phyloP scores from a whole-genome alignment of 1,284 basidiomycete genomes.

The Trichosporon sp. region DNA sequence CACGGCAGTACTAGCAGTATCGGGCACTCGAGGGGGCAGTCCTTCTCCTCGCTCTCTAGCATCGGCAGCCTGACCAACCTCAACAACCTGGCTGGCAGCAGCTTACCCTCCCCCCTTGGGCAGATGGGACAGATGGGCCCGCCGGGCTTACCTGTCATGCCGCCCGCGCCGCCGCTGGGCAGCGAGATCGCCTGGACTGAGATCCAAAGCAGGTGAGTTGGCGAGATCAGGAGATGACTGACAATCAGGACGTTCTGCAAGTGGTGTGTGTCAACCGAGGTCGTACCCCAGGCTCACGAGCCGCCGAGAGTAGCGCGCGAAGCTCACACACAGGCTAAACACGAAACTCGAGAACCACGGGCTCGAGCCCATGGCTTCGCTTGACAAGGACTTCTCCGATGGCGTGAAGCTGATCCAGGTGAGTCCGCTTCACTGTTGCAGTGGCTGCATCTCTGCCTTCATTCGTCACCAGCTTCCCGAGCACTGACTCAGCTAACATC shows the following conservation, averaged over 20 bases:
- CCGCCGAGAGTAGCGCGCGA: no score
- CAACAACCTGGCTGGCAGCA: not conserved
- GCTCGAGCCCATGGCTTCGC: constrained; percentile 85
- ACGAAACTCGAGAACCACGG: constrained; percentile 85
- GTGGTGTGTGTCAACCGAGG: constrained; percentile 42
- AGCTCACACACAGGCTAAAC: constrained; percentile 72
- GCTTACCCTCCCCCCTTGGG: not conserved
- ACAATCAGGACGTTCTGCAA: constrained; percentile 52
- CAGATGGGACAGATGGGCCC: constrained; percentile 8
- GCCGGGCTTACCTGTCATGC: constrained; percentile 8
- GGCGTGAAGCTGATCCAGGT: constrained; percentile 86
- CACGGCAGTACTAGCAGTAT: not conserved
- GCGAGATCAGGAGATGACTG: not conserved
- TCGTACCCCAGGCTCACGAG: no score
- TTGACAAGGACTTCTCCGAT: constrained; percentile 88
- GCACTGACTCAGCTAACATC: not conserved
- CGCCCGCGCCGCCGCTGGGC: constrained; percentile 20
- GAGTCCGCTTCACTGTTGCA: not conserved
- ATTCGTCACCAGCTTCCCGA: no score
- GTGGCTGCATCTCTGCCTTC: no score
- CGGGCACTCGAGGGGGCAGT: constrained; percentile 19
- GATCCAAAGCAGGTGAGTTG: constrained; percentile 29
- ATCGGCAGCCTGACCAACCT: not conserved
- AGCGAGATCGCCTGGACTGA: constrained; percentile 34
- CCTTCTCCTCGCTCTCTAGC: not conserved